Conservation (phyloP, 129 eudicot species). For the Tagetes erecta region DNA sequence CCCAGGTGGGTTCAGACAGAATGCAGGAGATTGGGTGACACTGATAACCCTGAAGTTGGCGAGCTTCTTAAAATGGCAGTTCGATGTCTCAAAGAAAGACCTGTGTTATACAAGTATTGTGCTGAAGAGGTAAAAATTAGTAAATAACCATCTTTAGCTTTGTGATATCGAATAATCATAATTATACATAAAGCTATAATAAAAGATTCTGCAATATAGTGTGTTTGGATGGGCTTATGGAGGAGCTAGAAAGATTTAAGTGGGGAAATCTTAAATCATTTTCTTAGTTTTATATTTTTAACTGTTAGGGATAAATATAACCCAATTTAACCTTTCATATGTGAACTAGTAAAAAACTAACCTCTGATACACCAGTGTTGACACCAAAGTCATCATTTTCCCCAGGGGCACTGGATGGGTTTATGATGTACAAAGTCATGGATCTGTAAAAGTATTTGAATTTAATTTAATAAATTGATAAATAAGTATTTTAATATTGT, state of each 20-base stretch:
- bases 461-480: not conserved
- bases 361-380: not conserved
- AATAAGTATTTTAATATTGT: not conserved
- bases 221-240: not conserved
- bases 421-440: not conserved
- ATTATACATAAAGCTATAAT: not conserved
- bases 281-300: not conserved
- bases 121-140: conserved; percentile 79
- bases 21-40: conserved; percentile 89
- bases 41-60: conserved; percentile 89
- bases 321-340: not conserved
- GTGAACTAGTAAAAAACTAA: not conserved
- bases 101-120: conserved; percentile 94
- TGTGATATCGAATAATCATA: not conserved
- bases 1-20: conserved; percentile 95
- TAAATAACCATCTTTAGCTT: not conserved
- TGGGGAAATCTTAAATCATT: not conserved
- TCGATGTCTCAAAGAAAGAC: conserved; percentile 89
- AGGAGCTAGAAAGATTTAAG: not conserved
- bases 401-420: not conserved
- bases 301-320: not conserved
- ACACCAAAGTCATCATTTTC: conserved; percentile 5
- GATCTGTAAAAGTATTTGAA: not conserved
- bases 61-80: conserved; percentile 91
- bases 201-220: not conserved